Evolutionary conservation across 257 asterid species (phyloP), one percentile per base, ranked within the genome.

Genomic region (Paraleonurus japonicus): DNA sequence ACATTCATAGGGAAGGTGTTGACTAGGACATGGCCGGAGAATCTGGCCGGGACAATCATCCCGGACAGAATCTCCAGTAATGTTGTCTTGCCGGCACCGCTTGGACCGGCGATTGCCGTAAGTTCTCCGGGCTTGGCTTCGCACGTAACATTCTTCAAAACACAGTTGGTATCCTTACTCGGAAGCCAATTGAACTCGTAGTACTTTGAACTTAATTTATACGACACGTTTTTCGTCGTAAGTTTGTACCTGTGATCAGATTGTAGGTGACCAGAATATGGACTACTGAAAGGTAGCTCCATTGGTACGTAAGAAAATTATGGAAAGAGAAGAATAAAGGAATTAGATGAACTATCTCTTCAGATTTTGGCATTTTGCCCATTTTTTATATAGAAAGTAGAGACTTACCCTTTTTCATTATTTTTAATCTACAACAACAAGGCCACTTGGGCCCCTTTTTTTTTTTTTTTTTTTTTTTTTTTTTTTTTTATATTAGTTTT

Each of bases 21-120:
- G 69, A 89, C 88, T 2, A 85, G 83, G 17, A 92, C 79, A 13
- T 32, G 57, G 20, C 95, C 92, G 2, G 82, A 65, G 63, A 74
- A 19, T 75, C 82, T 61, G 7, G 11, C 33, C 0, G 85, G 84
- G 37, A 65, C 76, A 12, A 71, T 73, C 74, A 60, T 77, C 22
- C 96, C 95, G 0, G 92, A 84, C 0, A 92, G 81, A 70, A 87
- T 80, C 20, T 87, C 93, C 26, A 89, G 75, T 84, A 92, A 19
- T 1, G 98, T 86, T 1, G 96, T 89, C 67, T 92, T 91, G 4
- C 98, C 98, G 0, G 96, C 96, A 8, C 96, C 98, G 50, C 98
- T 92, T 0, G 94, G 84, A n/a, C 96, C 96, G 3, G 86, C 90
- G 61, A 92, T 81, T 9, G 94, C 96, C 0, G 96, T 88, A n/a